Base-by-base conservation (phyloP, 495 filamentous ascomycete species). In the Talaromyces stipitatus region DNA sequence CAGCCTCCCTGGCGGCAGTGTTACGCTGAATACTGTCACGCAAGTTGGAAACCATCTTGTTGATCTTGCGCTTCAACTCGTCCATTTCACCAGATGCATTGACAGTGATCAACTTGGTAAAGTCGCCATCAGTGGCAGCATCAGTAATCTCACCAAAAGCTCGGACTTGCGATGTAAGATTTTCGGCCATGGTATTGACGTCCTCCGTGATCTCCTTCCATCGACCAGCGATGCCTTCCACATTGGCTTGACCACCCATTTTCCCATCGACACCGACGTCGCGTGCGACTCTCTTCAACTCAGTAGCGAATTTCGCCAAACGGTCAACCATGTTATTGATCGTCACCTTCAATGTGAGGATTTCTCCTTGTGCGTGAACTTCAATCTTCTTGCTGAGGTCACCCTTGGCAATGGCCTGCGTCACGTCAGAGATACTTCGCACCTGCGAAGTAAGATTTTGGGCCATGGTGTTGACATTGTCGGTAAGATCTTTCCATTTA, bases 261-360 rank as follows among this genome's bases (percentile, higher is more conserved):
- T 97, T 98, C 33, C 94, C 94, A 62, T 97, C 94, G 36, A 98
- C 95, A 57, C 94, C 94, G 60, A 98, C 94, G 68, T 97, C 94
- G 60, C 92, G 90, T 23, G 94, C 94, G 26, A 98, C 94, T 64
- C 92, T 85, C 70, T 97, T 95, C 29, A 98, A 85, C 66, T 96
- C 92, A 36, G 90, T 90, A n/a, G 92, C 95, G 79, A 97, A 97
- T 55, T 92, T 92, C 57, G 92, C 95, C 36, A 98, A 72, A 58
- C 94, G 87, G 68, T 91, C 91, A 57, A 98, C 94, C 94, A 98
- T 98, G 82, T 97, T 91, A 67, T 98, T 98, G 78, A 98, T 97
- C 24, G 94, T 98, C 62, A 96, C 90, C 70, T 96, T 97, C 33
- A 98, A 74, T 2, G 92, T 86, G 45, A 92, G 80, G 47, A 98